Evolutionary conservation across 768 basidiomycete genomes (phyloP).

Genomic region (Lyophyllum decastes): DNA sequence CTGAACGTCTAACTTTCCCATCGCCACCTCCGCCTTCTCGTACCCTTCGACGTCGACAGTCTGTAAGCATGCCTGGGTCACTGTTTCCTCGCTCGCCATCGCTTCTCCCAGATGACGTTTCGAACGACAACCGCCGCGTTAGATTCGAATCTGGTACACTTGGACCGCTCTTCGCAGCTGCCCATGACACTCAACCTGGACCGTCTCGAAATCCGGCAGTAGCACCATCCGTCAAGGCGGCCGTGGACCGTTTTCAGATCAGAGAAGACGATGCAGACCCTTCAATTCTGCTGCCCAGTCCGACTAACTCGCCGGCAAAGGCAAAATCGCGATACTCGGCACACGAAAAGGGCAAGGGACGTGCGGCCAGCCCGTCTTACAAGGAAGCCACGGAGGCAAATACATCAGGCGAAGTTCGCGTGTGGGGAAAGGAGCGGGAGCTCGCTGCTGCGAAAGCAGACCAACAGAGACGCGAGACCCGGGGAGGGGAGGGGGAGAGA

Average conservation of each 20-base stretch:
- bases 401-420: slow-evolving; percentile 45
- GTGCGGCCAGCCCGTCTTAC: slow-evolving; percentile 27
- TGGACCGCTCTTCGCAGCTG: slow-evolving; percentile 10
- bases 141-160: slow-evolving; percentile 32
- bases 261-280: slow-evolving; percentile 51
- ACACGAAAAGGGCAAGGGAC: slow-evolving; percentile 48
- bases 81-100: slow-evolving; percentile 76
- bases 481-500: slow-evolving; percentile 39
- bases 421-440: slow-evolving; percentile 66
- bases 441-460: slow-evolving; percentile 56
- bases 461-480: slow-evolving; percentile 44
- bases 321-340: slow-evolving; percentile 1
- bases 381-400: slow-evolving; percentile 28
- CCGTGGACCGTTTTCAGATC: slow-evolving; percentile 45
- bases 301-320: slow-evolving; percentile 34
- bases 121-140: slow-evolving; percentile 41
- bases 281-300: slow-evolving; percentile 52
- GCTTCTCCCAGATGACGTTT: slow-evolving; percentile 49
- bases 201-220: slow-evolving; percentile 27
- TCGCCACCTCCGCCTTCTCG: slow-evolving; percentile 34
- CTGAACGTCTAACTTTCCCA: slow-evolving; percentile 25
- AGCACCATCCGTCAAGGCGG: slow-evolving; percentile 48
- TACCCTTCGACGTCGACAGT: slow-evolving; percentile 38
- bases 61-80: slow-evolving; percentile 76
- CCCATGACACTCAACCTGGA: slow-evolving; percentile 10